Evolutionary conservation across 768 basidiomycete genomes (phyloP), one percentile per base, ranked within the genome.

Genomic region (Boletus pseudo-olivaceus): DNA sequence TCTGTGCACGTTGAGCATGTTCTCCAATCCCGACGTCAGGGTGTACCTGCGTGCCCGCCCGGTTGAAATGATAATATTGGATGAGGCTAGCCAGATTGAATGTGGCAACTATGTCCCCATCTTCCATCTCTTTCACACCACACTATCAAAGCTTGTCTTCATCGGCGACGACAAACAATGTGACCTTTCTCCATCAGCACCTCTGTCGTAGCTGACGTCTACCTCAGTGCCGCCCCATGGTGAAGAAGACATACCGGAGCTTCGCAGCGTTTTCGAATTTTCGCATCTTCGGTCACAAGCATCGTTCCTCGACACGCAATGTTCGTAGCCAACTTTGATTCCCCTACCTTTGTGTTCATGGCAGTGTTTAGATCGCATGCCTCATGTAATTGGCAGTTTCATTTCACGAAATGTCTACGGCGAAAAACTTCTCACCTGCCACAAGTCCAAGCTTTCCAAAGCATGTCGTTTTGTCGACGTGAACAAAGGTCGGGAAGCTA

Each of bases 231-330:
- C 90, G 48, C 90, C 90, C 3, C 82, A 76, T 79, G 90, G 89
- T 9, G 81, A 87, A 58, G 90, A 90, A 54, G 79, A 86, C 20
- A 68, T 86, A 35, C 65, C 75, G 47, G 76, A 78, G n/a, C 75
- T 92, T 17, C 76, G 82, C 52, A 90, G 87, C 56, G 80, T 92
- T 27, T 92, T 92, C 76, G 89, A 91, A 62, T 64, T 88, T 14
- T 15, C 69, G 0, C 87, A 91, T 68, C 73, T 93, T 15, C 70
- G 69, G 2, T 64, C 67, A 12, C 62, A 70, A 35, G 75, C 77
- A 0, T 37, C 77, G 5, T 83, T 90, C 61, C 72, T 93, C 9
- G 71, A 88, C 62, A 89, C 77, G 0, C 90, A 92, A 72, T 93
- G 90, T 90, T 66, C 63, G 81, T 66, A 38, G 29, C 32, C 11